phyloP scores from a whole-genome alignment of 208 protist species.

The Leptomonas seymouri region DNA sequence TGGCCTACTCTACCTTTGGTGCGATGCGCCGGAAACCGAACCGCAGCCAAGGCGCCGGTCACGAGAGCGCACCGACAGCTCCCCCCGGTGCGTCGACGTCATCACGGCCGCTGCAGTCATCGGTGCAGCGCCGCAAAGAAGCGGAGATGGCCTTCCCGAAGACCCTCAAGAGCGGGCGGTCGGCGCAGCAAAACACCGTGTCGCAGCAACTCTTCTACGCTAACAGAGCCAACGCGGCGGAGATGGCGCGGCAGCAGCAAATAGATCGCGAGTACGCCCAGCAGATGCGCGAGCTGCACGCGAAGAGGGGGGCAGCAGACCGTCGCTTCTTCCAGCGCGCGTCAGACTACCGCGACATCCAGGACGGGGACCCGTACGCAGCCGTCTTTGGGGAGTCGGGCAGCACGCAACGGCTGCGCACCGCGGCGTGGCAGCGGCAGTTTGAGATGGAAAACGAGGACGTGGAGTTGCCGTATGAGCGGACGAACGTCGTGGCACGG shows the following conservation, averaged over 20 bases:
- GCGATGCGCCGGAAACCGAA: conserved; percentile 23
- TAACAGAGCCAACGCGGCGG: conserved; percentile 37
- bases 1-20: conserved; percentile 44
- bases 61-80: not conserved
- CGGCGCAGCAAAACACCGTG: conserved; percentile 61
- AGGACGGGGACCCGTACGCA: conserved; percentile 75
- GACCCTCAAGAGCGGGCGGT: conserved; percentile 81
- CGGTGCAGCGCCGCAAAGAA: conserved; percentile 48
- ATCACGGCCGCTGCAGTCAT: conserved; percentile 48
- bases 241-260: conserved; percentile 46
- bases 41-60: not conserved
- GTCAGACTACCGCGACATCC: conserved; percentile 78
- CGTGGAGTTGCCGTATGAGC: conserved; percentile 84
- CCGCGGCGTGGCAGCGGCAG: conserved; percentile 85
- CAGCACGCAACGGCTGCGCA: conserved; percentile 57
- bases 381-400: conserved; percentile 67
- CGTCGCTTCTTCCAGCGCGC: conserved; percentile 66
- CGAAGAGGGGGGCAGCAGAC: conserved; percentile 37
- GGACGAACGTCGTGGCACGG: conserved; percentile 68
- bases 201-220: conserved; percentile 64
- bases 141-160: conserved; percentile 63
- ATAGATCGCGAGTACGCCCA: conserved; percentile 50
- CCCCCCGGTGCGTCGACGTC: conserved; percentile 19
- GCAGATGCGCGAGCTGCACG: conserved; percentile 45
- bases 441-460: conserved; percentile 87